phyloP scores from a whole-genome alignment of 1,284 basidiomycete species.

The Cryptococcus amylolentus region DNA sequence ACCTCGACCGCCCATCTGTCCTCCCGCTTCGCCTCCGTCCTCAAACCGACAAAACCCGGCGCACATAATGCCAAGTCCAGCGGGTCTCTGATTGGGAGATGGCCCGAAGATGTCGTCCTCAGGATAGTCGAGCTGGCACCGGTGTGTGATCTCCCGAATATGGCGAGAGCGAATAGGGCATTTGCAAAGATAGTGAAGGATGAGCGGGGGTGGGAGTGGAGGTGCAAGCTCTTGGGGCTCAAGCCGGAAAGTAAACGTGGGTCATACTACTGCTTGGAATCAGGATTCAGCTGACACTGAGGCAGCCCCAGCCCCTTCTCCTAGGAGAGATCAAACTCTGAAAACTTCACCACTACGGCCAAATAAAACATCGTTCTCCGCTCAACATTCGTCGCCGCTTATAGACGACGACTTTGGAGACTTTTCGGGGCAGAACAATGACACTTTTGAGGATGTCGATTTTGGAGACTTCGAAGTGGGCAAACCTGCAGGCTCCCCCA shows the following conservation, averaged over 20 bases:
- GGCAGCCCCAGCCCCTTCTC: conserved; percentile 2
- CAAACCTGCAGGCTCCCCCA: conserved; percentile 6
- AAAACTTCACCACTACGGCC: conserved; percentile 28
- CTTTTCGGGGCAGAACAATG: conserved; percentile 35
- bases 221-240: conserved; percentile 63
- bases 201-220: conserved; percentile 69
- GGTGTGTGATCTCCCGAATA: conserved; percentile 70
- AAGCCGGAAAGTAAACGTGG: conserved; percentile 12
- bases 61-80: conserved; percentile 20
- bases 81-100: conserved; percentile 63
- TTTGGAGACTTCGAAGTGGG: conserved; percentile 73
- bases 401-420: conserved; percentile 43
- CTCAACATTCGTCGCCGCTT: conserved; percentile 4
- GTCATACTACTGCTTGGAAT: not conserved
- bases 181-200: conserved; percentile 64
- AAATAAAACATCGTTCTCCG: conserved; percentile 12
- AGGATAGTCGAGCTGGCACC: conserved; percentile 68
- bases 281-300: not conserved
- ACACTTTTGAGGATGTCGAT: conserved; percentile 63
- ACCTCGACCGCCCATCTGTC: conserved; percentile 55
- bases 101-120: conserved; percentile 72
- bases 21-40: conserved; percentile 53
- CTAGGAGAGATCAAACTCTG: conserved; percentile 16
- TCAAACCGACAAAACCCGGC: conserved; percentile 54
- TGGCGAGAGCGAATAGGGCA: conserved; percentile 65